These are phyloP conservation scores for Aspergillus alliaceus DNA, from an alignment of 2,329 filamentous ascomycete species.

Conservation along the genomic window DNA sequence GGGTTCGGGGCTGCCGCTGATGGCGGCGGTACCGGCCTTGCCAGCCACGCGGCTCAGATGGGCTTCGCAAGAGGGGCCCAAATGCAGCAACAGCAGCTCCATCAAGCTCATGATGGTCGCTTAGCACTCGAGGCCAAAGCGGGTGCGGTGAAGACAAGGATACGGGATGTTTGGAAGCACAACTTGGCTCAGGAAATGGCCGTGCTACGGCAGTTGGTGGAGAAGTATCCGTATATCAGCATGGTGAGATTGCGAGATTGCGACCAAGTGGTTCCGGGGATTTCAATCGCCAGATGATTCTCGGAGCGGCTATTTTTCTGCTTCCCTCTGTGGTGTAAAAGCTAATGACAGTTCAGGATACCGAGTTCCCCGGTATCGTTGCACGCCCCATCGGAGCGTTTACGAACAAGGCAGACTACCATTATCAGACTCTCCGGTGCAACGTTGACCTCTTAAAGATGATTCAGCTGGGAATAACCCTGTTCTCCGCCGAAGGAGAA, in stretches of 20 bases:
- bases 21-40: constrained; percentile 67
- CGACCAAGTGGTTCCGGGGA: neutral
- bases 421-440: constrained; percentile 95
- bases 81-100: constrained; percentile 59
- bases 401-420: constrained; percentile 92
- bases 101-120: constrained; percentile 52
- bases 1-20: constrained; percentile 59
- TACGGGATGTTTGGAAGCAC: constrained; percentile 94
- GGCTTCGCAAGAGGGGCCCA: constrained; percentile 75
- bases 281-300: neutral
- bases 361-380: constrained; percentile 97
- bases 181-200: constrained; percentile 92
- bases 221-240: constrained; percentile 92
- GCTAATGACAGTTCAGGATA: constrained; percentile 63
- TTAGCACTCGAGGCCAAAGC: constrained; percentile 56
- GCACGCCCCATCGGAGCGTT: constrained; percentile 94
- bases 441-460: constrained; percentile 98
- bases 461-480: constrained; percentile 91
- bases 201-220: constrained; percentile 75
- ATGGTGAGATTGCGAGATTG: constrained; percentile 70
- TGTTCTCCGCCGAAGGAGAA: constrained; percentile 90
- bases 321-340: neutral
- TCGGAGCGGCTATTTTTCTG: neutral
- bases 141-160: constrained; percentile 69
- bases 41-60: constrained; percentile 83